Percentiles rank a stretch among this genome's conserved stretches.
Evolutionary conservation across 371 early-diverging fungal species (phyloP).

Genomic region (Apophysomyces trapeziformis): DNA sequence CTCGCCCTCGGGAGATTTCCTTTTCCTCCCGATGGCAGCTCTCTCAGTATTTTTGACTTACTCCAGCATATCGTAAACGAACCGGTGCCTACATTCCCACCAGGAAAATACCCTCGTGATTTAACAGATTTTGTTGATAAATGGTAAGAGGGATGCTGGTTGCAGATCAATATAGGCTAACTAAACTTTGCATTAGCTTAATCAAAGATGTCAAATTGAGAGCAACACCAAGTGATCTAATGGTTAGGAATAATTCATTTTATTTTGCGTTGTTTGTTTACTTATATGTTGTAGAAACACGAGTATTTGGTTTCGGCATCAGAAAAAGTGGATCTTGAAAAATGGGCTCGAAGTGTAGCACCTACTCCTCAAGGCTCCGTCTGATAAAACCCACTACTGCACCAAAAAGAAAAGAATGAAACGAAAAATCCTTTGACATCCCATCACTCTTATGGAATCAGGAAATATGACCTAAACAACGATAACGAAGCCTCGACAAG

Average conservation of each 20-base stretch:
- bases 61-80: slow-evolving; percentile 93
- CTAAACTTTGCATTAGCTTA: slow-evolving; percentile 48
- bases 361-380: not conserved
- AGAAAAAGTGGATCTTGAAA: slow-evolving; percentile 62
- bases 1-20: slow-evolving; percentile 91
- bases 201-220: slow-evolving; percentile 76
- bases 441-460: no score
- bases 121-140: slow-evolving; percentile 78
- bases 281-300: slow-evolving; percentile 46
- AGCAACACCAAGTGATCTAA: slow-evolving; percentile 76
- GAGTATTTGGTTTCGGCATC: slow-evolving; percentile 57
- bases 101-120: slow-evolving; percentile 68
- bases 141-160: slow-evolving; percentile 57
- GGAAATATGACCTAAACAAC: no score
- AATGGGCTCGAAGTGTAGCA: slow-evolving; percentile 46
- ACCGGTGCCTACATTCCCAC: slow-evolving; percentile 85
- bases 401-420: not conserved
- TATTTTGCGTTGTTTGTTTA: slow-evolving; percentile 8
- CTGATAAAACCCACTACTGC: not conserved
- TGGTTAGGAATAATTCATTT: slow-evolving; percentile 47
- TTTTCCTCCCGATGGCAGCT: slow-evolving; percentile 76
- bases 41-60: slow-evolving; percentile 87
- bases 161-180: not conserved
- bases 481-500: not conserved
- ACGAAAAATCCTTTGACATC: not conserved